Evolutionary conservation across 495 filamentous ascomycete species (phyloP).

Genomic region (Daldinia decipiens): DNA sequence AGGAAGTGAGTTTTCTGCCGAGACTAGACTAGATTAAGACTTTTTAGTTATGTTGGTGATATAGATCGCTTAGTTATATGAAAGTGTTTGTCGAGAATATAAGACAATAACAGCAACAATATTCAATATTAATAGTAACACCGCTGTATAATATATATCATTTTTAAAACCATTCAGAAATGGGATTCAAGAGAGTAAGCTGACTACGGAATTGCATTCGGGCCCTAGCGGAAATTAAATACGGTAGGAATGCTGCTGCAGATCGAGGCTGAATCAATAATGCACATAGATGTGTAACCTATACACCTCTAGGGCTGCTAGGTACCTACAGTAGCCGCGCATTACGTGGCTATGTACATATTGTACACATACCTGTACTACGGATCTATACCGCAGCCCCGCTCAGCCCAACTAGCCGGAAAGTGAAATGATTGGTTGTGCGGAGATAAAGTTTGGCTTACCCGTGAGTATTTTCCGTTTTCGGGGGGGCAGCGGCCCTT

Average conservation of each 20-base stretch:
- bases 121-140: not conserved
- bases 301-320: not conserved
- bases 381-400: not conserved
- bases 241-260: constrained; percentile 11
- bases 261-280: constrained; percentile 19
- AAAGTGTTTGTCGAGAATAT: not conserved
- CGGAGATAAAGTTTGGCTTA: constrained; percentile 20
- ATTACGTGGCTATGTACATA: constrained; percentile 1
- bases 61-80: not conserved
- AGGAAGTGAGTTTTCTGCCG: not conserved
- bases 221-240: constrained; percentile 11
- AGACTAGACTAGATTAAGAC: not conserved
- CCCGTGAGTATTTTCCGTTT: not conserved
- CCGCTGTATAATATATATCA: not conserved
- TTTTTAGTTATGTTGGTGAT: not conserved
- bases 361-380: not conserved
- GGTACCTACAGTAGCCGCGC: not conserved
- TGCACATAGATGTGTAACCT: no score
- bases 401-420: constrained; percentile 5
- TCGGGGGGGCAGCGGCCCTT: not conserved
- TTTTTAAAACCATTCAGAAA: not conserved
- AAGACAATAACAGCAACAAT: not conserved
- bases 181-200: not conserved
- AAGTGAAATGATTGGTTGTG: constrained; percentile 25
- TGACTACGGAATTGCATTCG: not conserved